Conservation (phyloP, 805 yeast genomes). For the Candida mattraensis region DNA sequence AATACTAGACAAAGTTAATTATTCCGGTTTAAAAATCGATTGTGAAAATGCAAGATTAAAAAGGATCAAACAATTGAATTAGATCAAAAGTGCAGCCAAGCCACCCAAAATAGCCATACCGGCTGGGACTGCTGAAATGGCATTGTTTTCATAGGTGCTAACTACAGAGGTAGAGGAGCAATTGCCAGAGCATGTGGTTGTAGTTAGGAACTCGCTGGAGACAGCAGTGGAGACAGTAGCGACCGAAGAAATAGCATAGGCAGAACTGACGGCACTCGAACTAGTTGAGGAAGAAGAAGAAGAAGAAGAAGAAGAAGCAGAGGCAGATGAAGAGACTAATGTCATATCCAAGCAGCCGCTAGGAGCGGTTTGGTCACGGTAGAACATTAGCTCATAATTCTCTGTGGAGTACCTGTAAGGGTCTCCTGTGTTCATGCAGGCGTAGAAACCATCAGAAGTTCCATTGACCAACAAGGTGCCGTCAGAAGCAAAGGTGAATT, state of each 20-base stretch:
- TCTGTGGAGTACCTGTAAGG: slow-evolving; percentile 40
- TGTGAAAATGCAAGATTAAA: not conserved
- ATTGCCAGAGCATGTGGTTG: slow-evolving; percentile 4
- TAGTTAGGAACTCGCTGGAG: slow-evolving; percentile 3
- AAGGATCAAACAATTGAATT: slow-evolving; percentile 4
- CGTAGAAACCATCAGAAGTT: slow-evolving; percentile 37
- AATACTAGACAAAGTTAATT: no score
- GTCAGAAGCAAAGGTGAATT: slow-evolving; percentile 16
- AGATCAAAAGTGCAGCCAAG: slow-evolving; percentile 10
- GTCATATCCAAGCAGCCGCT: slow-evolving; percentile 12
- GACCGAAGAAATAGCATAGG: slow-evolving; percentile 6
- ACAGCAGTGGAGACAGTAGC: slow-evolving; percentile 5
- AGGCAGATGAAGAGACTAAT: slow-evolving; percentile 1
- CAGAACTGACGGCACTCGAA: not conserved
- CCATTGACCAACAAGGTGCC: slow-evolving; percentile 34
- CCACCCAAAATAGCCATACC: slow-evolving; percentile 17
- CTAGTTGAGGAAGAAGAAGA: slow-evolving; percentile 1
- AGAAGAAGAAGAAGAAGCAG: not conserved
- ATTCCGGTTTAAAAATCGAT: no score
- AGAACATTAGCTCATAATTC: slow-evolving; percentile 31
- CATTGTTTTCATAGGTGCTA: slow-evolving; percentile 12
- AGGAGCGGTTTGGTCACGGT: slow-evolving; percentile 22
- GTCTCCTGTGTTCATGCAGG: slow-evolving; percentile 44
- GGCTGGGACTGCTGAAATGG: slow-evolving; percentile 14
- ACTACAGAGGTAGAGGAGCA: slow-evolving; percentile 7